These are phyloP conservation scores for Mallotus nudiflorus DNA, from an alignment of 345 rosid species.

Conservation along the genomic window DNA sequence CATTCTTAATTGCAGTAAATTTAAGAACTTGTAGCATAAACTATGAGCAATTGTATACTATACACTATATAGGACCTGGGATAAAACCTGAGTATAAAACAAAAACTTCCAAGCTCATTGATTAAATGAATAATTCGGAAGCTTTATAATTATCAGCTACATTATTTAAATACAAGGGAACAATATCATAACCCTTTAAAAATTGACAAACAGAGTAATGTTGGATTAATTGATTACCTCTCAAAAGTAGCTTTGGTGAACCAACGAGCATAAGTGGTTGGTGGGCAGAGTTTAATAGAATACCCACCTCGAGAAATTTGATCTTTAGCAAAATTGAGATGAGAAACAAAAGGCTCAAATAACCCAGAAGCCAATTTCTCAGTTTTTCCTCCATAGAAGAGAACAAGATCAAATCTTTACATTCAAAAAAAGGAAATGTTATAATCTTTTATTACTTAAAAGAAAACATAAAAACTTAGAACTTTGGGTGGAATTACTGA, in stretches of 20 bases:
- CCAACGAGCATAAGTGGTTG: constrained; percentile 53
- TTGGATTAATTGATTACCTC: constrained; percentile 40
- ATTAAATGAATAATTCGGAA: too few relatives aligned
- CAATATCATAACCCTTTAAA: too few relatives aligned
- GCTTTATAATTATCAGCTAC: too few relatives aligned
- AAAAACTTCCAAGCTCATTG: too few relatives aligned
- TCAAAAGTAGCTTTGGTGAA: constrained; percentile 85
- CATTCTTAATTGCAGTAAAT: not conserved
- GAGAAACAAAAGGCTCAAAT: constrained; percentile 73
- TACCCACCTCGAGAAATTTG: constrained; percentile 85
- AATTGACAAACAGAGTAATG: too few relatives aligned
- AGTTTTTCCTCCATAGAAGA: constrained; percentile 55
- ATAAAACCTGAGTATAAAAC: too few relatives aligned
- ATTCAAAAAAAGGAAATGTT: not conserved
- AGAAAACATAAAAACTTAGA: not conserved
- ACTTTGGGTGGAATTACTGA: not conserved
- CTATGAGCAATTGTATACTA: too few relatives aligned
- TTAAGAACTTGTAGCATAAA: not conserved
- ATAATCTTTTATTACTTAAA: not conserved
- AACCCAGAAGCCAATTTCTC: constrained; percentile 91
- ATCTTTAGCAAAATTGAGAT: constrained; percentile 72
- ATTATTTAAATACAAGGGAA: too few relatives aligned
- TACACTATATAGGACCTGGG: too few relatives aligned
- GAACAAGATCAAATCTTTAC: constrained; percentile 73
- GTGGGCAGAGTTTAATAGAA: constrained; percentile 73